Conservation (phyloP, 2,329 filamentous ascomycete genomes). For the Botrytis byssoidea region DNA sequence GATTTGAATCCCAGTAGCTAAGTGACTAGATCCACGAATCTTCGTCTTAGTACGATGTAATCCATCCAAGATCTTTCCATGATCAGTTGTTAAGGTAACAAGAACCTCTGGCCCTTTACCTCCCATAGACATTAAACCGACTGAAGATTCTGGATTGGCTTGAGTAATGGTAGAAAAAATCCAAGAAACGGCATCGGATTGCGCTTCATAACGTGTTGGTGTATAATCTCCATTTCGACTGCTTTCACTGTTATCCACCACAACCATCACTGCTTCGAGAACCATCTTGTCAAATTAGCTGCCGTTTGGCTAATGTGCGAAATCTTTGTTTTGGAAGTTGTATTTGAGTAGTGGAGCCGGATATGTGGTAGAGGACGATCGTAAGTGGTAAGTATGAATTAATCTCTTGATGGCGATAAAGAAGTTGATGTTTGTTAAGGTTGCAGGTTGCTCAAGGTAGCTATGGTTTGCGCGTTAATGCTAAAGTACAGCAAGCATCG, state of each 20-base stretch:
- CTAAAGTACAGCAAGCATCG: conserved; percentile 11
- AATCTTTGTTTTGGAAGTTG: not conserved
- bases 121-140: conserved; percentile 98
- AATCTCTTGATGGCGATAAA: conserved; percentile 7
- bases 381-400: not conserved
- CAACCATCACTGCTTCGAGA: conserved; percentile 98
- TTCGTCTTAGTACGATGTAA: conserved; percentile 86
- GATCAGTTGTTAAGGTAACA: conserved; percentile 92
- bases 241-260: conserved; percentile 99
- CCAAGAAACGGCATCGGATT: conserved; percentile 90
- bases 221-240: conserved; percentile 93
- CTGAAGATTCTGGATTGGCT: conserved; percentile 93
- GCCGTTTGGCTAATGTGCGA: conserved; percentile 14
- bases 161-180: conserved; percentile 95
- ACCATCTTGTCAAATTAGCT: conserved; percentile 67
- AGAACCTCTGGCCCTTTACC: conserved; percentile 96
- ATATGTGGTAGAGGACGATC: not conserved
- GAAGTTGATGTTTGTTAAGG: conserved; percentile 13
- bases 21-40: conserved; percentile 83
- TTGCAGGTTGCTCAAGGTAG: conserved; percentile 22
- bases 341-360: not conserved
- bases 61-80: conserved; percentile 90
- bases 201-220: conserved; percentile 92
- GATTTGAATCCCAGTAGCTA: conserved; percentile 93
- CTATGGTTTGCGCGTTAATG: conserved; percentile 24